Conservation (phyloP, 139 green algal genomes). For the Tetradesmus lagerheimii region DNA sequence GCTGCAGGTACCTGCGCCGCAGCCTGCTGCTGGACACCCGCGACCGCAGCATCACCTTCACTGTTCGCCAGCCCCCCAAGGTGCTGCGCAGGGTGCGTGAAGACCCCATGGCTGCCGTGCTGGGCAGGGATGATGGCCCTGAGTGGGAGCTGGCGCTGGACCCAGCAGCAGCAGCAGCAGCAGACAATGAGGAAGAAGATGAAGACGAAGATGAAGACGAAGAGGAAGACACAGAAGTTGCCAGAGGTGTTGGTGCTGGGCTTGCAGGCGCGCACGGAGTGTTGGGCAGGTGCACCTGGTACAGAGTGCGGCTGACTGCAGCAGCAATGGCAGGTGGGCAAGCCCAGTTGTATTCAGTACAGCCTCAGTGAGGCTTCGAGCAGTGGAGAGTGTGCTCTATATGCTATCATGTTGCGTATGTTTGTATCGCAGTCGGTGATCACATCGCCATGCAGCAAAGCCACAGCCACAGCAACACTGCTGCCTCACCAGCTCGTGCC, state of each 20-base stretch:
- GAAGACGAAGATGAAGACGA: background rate
- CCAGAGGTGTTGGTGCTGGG: background rate
- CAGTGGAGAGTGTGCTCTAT: too few species aligned
- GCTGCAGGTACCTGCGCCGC: background rate
- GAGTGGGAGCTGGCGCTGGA: background rate
- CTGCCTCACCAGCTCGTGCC: too few species aligned
- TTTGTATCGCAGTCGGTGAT: too few species aligned
- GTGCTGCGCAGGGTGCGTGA: background rate
- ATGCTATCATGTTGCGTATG: too few species aligned
- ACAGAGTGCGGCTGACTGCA: background rate
- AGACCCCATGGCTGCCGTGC: too few species aligned
- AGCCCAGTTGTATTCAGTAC: too few species aligned
- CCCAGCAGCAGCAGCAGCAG: background rate
- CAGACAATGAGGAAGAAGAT: background rate
- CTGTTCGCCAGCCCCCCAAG: background rate
- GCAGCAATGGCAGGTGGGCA: conserved; percentile 17
- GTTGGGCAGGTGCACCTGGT: conserved; percentile 19
- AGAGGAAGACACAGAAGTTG: background rate
- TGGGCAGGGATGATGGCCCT: background rate
- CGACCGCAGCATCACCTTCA: background rate
- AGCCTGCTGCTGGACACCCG: background rate
- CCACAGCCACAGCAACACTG: too few species aligned
- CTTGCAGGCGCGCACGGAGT: conserved; percentile 10
- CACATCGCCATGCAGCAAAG: too few species aligned
- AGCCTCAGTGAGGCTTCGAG: too few species aligned